Evolutionary conservation across 2,329 filamentous ascomycete genomes (phyloP), one percentile per base, ranked within the genome.

Genomic region (Fusarium newnesense): DNA sequence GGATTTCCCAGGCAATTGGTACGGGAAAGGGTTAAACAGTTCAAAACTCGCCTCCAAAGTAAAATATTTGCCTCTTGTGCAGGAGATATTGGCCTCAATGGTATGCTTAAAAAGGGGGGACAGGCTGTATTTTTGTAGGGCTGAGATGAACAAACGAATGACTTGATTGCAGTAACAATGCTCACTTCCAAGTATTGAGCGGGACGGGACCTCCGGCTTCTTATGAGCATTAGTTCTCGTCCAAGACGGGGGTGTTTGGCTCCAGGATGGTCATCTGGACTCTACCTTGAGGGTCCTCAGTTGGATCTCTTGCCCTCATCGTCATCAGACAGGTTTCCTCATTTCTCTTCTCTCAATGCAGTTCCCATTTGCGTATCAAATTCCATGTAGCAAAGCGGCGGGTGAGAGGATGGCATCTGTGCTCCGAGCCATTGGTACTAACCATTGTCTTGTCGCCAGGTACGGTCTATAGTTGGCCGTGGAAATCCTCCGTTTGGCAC

Each of bases 201-300:
- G 76, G 76, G 65, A 70, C 64, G 76, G 76, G 65, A 70, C 64
- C 39, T 52, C 63, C 68, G 75, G 76, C 66, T 60, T 72, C 68
- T 77, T 74, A 78, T 72, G 61, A 64, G 61, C 39, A 67, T 63
- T 46, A 54, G 54, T 50, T 74, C 47, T 36, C 42, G 56, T 46
- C 30, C n/a, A 64, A 39, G 60, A 66, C 62, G 64, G 64, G 58
- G 60, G 60, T 62, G 50, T 56, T 53, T 54, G 49, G 40, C 47
- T 50, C 47, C 37, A 37, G 71, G 60, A 60, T 52, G 60, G 47
- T 62, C 64, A 57, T 53, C 46, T 58, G 46, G 37, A 34, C 43
- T 50, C 58, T 46, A 47, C 52, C 47, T 50, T 58, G 59, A 64
- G 58, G 46, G 30, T 30, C 66, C 42, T 73, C 36, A 62, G 46